These are phyloP conservation scores for Protomyces macrosporus DNA, from an alignment of 1,139 yeast species.

Conservation along the genomic window DNA sequence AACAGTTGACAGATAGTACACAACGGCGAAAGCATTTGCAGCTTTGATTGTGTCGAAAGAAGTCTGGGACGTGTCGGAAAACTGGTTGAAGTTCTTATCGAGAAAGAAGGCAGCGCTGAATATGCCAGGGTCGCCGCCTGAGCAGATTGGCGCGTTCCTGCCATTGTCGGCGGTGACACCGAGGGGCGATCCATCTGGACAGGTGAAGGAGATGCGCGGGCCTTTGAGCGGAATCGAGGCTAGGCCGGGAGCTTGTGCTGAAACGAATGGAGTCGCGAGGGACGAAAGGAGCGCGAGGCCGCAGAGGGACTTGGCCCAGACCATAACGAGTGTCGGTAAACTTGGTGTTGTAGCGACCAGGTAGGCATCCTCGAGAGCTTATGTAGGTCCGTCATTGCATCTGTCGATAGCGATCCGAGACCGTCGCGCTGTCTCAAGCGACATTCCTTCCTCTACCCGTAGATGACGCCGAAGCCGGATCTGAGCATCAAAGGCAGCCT, in stretches of 20 bases:
- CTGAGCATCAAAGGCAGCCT: not conserved
- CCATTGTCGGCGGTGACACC: slow-evolving; percentile 1
- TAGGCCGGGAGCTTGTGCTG: not conserved
- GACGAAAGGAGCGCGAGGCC: not conserved
- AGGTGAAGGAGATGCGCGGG: not conserved
- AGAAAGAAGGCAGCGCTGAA: not conserved
- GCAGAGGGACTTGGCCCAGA: not conserved
- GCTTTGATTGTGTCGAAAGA: not conserved
- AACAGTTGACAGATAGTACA: not conserved
- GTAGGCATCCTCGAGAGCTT: not conserved
- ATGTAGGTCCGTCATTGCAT: not conserved
- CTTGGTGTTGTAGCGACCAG: not conserved
- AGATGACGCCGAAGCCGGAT: not conserved
- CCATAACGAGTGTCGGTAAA: not conserved
- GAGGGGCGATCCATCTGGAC: not conserved
- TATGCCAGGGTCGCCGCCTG: not conserved
- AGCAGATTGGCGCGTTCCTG: not conserved
- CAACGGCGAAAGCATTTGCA: not conserved
- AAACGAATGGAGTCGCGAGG: not conserved
- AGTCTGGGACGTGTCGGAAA: not conserved
- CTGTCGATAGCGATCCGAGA: not conserved
- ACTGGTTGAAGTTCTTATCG: not conserved
- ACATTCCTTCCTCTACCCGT: not conserved
- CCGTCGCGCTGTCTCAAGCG: not conserved
- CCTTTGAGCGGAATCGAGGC: not conserved